Conservation (phyloP, 768 basidiomycete species). For the Strobilomyces echinocephalus region DNA sequence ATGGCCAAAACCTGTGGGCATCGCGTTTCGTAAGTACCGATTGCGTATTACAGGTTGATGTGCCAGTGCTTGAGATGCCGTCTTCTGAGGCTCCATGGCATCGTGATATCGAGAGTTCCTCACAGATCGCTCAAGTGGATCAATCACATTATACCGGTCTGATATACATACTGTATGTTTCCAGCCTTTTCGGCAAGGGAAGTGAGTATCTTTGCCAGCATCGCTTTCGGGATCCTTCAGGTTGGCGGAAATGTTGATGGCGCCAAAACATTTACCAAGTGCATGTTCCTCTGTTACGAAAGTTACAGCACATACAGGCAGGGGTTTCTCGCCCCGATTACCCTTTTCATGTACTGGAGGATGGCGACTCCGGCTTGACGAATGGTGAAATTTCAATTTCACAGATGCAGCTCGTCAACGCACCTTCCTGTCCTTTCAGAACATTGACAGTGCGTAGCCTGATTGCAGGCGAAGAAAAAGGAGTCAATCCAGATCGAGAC, state of each 20-base stretch:
- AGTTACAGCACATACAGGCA: slow-evolving; percentile 7
- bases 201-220: slow-evolving; percentile 78
- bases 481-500: too few species aligned
- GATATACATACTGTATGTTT: slow-evolving; percentile 61
- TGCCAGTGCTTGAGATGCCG: too few species aligned
- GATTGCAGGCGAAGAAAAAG: neutral
- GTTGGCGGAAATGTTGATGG: slow-evolving; percentile 88
- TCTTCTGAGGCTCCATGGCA: too few species aligned
- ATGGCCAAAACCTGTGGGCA: too few species aligned
- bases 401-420: neutral
- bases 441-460: slow-evolving; percentile 49
- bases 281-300: slow-evolving; percentile 74
- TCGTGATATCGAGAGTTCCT: too few species aligned
- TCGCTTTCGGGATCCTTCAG: slow-evolving; percentile 84
- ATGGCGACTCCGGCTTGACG: slow-evolving; percentile 65
- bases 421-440: slow-evolving; percentile 75
- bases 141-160: too few species aligned
- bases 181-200: slow-evolving; percentile 84
- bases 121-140: too few species aligned
- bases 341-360: slow-evolving; percentile 74
- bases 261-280: too few species aligned
- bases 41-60: too few species aligned
- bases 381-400: too few species aligned
- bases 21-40: too few species aligned
- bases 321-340: slow-evolving; percentile 18